phyloP scores from a whole-genome alignment of 805 yeast genomes.

The Zygotorulaspora florentina region DNA sequence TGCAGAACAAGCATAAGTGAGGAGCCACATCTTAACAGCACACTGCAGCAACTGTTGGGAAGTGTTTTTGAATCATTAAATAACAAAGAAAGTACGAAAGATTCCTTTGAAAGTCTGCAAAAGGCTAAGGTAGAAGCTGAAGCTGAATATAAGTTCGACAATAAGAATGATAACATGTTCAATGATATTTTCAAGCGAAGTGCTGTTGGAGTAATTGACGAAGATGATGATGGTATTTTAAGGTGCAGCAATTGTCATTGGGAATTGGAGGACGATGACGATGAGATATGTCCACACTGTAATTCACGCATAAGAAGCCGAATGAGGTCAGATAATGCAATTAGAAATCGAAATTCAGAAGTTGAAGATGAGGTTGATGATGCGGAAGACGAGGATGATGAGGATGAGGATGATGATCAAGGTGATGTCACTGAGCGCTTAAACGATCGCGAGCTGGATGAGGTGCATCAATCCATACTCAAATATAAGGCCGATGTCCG shows the following conservation, averaged over 20 bases:
- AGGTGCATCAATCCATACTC: background rate
- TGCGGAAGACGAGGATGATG: conserved; percentile 8
- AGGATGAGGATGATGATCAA: conserved; percentile 10
- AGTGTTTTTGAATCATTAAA: conserved; percentile 37
- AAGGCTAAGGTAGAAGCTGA: conserved; percentile 21
- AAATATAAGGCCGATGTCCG: conserved; percentile 1
- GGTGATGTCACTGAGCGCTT: background rate
- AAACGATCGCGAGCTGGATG: background rate
- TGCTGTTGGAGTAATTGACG: conserved; percentile 51
- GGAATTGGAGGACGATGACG: conserved; percentile 56
- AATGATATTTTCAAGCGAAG: conserved; percentile 46
- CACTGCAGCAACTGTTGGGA: conserved; percentile 45
- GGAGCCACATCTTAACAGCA: conserved; percentile 52
- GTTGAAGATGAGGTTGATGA: conserved; percentile 10
- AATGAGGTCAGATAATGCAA: background rate
- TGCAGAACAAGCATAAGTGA: conserved; percentile 50
- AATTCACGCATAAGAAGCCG: conserved; percentile 46
- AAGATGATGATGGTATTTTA: conserved; percentile 62
- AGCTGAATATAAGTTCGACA: conserved; percentile 17
- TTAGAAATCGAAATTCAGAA: conserved; percentile 3
- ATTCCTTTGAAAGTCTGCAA: conserved; percentile 8
- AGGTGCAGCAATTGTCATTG: conserved; percentile 75
- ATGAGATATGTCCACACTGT: conserved; percentile 64
- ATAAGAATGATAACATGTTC: conserved; percentile 39
- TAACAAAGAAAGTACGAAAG: conserved; percentile 31